phyloP scores from a whole-genome alignment of 2,329 filamentous ascomycete genomes.

The Zymoseptoria brevis region DNA sequence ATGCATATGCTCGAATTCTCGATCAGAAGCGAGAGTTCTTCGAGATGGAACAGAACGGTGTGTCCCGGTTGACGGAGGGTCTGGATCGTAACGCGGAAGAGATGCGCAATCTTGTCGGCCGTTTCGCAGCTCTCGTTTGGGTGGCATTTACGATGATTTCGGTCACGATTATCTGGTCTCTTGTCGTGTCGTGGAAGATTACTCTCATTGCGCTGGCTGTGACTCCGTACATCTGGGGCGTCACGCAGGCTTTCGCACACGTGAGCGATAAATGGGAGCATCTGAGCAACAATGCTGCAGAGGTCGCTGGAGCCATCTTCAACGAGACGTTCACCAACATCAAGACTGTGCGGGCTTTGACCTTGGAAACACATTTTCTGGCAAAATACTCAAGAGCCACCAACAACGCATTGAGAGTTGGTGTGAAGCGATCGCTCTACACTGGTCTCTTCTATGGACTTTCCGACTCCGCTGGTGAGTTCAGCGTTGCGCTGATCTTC shows the following conservation, averaged over 20 bases:
- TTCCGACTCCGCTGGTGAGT: constrained; percentile 64
- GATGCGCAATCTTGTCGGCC: constrained; percentile 72
- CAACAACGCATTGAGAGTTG: constrained; percentile 48
- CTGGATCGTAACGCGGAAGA: constrained; percentile 80
- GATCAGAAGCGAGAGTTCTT: constrained; percentile 75
- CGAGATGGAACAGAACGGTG: constrained; percentile 57
- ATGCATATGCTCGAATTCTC: constrained; percentile 62
- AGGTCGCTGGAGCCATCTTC: constrained; percentile 54
- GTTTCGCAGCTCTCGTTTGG: constrained; percentile 64
- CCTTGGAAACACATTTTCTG: constrained; percentile 64
- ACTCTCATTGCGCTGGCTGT: constrained; percentile 67
- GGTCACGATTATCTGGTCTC: constrained; percentile 66
- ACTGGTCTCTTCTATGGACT: constrained; percentile 68
- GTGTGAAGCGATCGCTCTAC: constrained; percentile 57
- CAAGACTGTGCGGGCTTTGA: constrained; percentile 66
- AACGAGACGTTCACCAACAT: constrained; percentile 73
- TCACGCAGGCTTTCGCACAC: constrained; percentile 57
- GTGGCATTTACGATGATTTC: constrained; percentile 59
- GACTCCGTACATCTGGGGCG: constrained; percentile 57
- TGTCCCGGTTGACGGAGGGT: constrained; percentile 57
- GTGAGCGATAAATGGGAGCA: constrained; percentile 66
- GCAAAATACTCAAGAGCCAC: constrained; percentile 52
- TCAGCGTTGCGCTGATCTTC: constrained; percentile 71
- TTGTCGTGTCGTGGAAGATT: constrained; percentile 69
- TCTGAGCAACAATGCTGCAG: constrained; percentile 55